Base-by-base conservation (phyloP, 2,329 filamentous ascomycete species). In the Aspergillus eucalypticola region DNA sequence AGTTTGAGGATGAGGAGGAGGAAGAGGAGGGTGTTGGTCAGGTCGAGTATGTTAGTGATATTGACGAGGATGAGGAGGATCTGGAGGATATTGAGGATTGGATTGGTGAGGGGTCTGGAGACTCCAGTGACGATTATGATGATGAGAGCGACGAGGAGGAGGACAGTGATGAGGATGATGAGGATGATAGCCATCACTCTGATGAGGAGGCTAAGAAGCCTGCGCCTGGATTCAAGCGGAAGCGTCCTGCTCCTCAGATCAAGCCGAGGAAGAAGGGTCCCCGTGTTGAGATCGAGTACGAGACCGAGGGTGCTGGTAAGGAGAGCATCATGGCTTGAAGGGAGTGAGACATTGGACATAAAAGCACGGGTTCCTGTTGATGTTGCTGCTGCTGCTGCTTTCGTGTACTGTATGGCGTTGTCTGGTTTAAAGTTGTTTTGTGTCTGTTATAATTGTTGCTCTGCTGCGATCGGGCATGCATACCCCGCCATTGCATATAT, bases 11-110 rank as follows among this genome's bases (percentile, higher is more conserved):
- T 58, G 82, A 87, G 44, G 88, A 90, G 69, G 84, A 87, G 62
- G 88, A 90, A 65, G 84, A 87, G 63, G 88, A 90, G 67, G 88
- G 87, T 56, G 88, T 89, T 60, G 90, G 87, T 49, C 85, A 90
- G 61, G 90, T 98, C 50, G 92, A 98, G 80, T 98, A 97, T 71
- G 91, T 98, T 60, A 94, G 90, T 71, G 95, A 97, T 75, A 79
- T 96, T 59, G 93, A 93, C 57, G 93, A 93, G 50, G 92, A 85
- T 62, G 84, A 86, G 19, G 87, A 84, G 56, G 90, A 92, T 71
- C 85, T 98, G 54, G 91, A 97, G 76, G 94, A 98, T 74, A 96
- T 98, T 56, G 91, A 98, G 76, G 94, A 98, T 72, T 98, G 94
- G 94, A 82, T 97, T 53, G 92, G 89, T 68, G 91, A 87, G 62